A percentile compares a stretch with the other conserved stretches of the same genome.
These are phyloP conservation scores for Rhododendron williamsianum DNA, from an alignment of 148 eudicot genomes.

Conservation along the genomic window DNA sequence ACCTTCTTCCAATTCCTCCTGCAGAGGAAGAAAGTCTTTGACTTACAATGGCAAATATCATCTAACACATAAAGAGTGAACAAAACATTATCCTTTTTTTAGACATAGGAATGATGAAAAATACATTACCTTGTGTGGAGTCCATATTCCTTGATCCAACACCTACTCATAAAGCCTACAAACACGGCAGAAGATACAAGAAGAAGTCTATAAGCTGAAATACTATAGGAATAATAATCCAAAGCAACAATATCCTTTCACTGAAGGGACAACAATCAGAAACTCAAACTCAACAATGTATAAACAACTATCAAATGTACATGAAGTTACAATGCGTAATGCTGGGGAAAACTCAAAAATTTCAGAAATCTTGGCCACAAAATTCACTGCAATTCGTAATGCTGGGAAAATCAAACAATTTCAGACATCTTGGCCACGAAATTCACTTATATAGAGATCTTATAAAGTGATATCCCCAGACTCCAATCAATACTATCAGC, in stretches of 20 bases:
- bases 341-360: background rate
- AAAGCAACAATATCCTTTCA: background rate
- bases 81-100: no score
- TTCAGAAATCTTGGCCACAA: background rate
- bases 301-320: background rate
- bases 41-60: no score
- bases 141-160: no score
- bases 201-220: background rate
- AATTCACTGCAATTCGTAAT: background rate
- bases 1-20: no score
- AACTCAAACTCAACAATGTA: background rate
- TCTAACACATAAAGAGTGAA: no score
- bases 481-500: background rate
- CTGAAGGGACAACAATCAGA: background rate
- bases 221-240: background rate
- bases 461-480: background rate
- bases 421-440: background rate
- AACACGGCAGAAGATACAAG: background rate
- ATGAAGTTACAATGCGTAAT: background rate
- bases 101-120: no score
- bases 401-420: background rate
- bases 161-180: background rate
- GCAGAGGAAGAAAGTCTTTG: no score
- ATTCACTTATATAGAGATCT: background rate
- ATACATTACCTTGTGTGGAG: no score